These are phyloP conservation scores for Naganishia vaughanmartiniae DNA, from an alignment of 768 basidiomycete genomes.

Conservation along the genomic window DNA sequence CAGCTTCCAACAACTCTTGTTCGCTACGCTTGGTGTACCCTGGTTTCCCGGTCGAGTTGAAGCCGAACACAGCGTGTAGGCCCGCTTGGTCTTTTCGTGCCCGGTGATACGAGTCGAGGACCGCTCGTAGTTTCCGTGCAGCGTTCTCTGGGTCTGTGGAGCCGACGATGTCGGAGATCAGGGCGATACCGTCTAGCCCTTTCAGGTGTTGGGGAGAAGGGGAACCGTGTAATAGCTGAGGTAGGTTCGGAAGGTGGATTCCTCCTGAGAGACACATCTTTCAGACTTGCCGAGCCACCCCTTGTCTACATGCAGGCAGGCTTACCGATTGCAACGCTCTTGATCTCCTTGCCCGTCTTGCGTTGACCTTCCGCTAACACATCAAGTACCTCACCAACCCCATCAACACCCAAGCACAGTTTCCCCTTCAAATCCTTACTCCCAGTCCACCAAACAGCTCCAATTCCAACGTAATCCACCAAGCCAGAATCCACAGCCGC, in stretches of 20 bases:
- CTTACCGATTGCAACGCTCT: slow-evolving; percentile 67
- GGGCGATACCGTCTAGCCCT: slow-evolving; percentile 74
- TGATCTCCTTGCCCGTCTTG: background rate
- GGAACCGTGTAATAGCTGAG: slow-evolving; percentile 71
- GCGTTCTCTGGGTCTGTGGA: slow-evolving; percentile 61
- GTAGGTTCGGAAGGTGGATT: slow-evolving; percentile 73
- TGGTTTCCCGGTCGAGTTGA: background rate
- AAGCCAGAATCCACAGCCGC: slow-evolving; percentile 62
- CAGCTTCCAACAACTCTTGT: slow-evolving; percentile 48
- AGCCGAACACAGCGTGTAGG: slow-evolving; percentile 16
- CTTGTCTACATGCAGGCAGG: background rate
- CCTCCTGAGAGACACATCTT: slow-evolving; percentile 62
- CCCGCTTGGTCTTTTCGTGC: slow-evolving; percentile 49
- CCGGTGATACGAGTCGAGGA: slow-evolving; percentile 42
- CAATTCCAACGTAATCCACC: slow-evolving; percentile 84
- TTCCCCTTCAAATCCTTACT: slow-evolving; percentile 68
- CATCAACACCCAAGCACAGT: slow-evolving; percentile 68
- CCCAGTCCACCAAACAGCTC: slow-evolving; percentile 74
- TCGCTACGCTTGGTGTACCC: background rate
- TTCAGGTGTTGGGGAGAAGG: slow-evolving; percentile 60
- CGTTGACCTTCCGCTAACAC: slow-evolving; percentile 52
- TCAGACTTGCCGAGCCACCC: background rate
- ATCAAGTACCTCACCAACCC: slow-evolving; percentile 66
- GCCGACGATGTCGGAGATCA: slow-evolving; percentile 81
- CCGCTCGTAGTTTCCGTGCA: slow-evolving; percentile 50